Conservation (phyloP, 2,329 filamentous ascomycete species). For the Monosporascus sp. region DNA sequence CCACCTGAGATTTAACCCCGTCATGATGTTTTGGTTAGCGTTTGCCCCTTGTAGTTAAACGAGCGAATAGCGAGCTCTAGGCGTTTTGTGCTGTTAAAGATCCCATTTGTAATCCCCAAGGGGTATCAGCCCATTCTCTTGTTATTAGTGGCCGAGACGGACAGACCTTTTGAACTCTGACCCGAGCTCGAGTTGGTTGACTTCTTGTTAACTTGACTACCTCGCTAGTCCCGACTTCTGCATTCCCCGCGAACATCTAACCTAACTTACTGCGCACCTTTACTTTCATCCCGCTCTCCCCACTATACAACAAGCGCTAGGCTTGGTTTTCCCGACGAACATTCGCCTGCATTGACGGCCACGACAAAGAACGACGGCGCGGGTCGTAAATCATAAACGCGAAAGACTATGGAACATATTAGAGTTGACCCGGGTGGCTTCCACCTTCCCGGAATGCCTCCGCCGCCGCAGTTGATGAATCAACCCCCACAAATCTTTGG, state of each 20-base stretch:
- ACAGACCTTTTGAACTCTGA: too few relatives aligned
- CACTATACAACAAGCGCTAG: neutral
- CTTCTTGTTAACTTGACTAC: too few relatives aligned
- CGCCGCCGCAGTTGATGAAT: slow-evolving; percentile 57
- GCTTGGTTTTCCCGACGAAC: neutral
- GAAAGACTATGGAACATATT: slow-evolving; percentile 43
- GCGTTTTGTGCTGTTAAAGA: neutral
- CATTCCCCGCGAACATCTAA: neutral
- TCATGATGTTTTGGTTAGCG: neutral
- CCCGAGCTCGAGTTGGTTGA: too few relatives aligned
- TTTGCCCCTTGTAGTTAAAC: neutral
- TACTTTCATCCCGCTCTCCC: neutral
- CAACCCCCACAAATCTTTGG: slow-evolving; percentile 67
- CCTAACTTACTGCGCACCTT: neutral
- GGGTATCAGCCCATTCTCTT: too few relatives aligned
- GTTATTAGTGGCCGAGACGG: too few relatives aligned
- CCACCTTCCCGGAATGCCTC: slow-evolving; percentile 50
- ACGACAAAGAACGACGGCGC: neutral
- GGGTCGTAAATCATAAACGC: too few relatives aligned
- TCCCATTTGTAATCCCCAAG: too few relatives aligned
- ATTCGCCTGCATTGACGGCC: slow-evolving; percentile 2
- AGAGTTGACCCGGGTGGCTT: slow-evolving; percentile 38
- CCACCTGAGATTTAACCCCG: neutral
- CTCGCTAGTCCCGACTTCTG: neutral
- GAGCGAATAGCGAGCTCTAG: neutral